Conservation (phyloP, 1,284 basidiomycete species). For the Gomphus bonarii region DNA sequence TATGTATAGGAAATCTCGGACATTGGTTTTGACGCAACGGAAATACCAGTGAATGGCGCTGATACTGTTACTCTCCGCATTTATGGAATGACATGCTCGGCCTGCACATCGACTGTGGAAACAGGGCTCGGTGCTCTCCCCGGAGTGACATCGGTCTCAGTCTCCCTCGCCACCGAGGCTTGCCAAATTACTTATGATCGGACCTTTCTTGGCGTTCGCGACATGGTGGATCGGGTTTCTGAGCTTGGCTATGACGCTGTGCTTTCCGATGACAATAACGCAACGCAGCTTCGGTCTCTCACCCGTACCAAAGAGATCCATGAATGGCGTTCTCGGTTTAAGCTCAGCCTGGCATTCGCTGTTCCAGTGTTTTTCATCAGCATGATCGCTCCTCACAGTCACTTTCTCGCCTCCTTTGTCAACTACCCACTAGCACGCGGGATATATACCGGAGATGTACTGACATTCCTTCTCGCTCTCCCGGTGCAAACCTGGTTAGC, state of each 20-base stretch:
- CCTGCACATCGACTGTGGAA: conserved; percentile 77
- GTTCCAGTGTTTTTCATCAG: conserved; percentile 87
- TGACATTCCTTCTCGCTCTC: conserved; percentile 78
- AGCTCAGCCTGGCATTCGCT: conserved; percentile 71
- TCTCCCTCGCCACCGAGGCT: conserved; percentile 67
- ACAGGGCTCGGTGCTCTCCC: conserved; percentile 57
- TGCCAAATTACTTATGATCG: conserved; percentile 75
- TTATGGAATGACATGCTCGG: conserved; percentile 87
- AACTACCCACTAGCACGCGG: conserved; percentile 43
- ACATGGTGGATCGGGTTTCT: conserved; percentile 81
- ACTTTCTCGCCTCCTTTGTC: conserved; percentile 42
- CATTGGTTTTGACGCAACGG: conserved; percentile 79
- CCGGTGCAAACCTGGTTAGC: conserved; percentile 95
- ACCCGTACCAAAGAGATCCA: conserved; percentile 87
- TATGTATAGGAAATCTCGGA: conserved; percentile 9
- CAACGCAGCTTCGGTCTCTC: conserved; percentile 84
- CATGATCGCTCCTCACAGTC: conserved; percentile 80
- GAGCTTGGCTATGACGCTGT: conserved; percentile 89
- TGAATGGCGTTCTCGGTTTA: conserved; percentile 81
- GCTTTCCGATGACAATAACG: conserved; percentile 72
- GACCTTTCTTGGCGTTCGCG: conserved; percentile 62
- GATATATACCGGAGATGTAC: conserved; percentile 76
- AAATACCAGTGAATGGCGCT: conserved; percentile 50
- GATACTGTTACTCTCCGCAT: conserved; percentile 68
- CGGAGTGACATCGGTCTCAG: conserved; percentile 63